Evolutionary conservation across 495 filamentous ascomycete species (phyloP).

Genomic region (Friedmanniomyces simplex): DNA sequence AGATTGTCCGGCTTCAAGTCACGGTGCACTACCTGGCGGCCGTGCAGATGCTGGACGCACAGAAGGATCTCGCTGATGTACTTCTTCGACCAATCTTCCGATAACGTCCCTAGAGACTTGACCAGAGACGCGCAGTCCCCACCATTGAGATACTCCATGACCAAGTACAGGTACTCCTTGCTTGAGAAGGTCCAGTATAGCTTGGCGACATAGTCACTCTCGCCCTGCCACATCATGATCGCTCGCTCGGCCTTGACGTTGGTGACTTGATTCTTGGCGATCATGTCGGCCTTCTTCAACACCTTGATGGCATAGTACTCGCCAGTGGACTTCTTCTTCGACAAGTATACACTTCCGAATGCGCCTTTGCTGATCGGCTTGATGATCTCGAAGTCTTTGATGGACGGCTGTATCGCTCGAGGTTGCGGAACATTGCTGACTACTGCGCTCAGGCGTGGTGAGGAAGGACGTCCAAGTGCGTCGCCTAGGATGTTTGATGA

Average conservation of each 20-base stretch:
- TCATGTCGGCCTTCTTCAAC: slow-evolving; percentile 97
- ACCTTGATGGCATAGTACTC: slow-evolving; percentile 99
- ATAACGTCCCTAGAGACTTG: slow-evolving; percentile 79
- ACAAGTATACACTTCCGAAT: slow-evolving; percentile 93
- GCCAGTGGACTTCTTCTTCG: slow-evolving; percentile 95
- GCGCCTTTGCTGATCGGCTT: slow-evolving; percentile 99
- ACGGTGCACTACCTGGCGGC: slow-evolving; percentile 86
- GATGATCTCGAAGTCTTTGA: slow-evolving; percentile 99
- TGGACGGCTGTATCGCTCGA: slow-evolving; percentile 80
- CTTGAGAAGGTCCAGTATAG: slow-evolving; percentile 99
- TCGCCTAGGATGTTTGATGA: slow-evolving; percentile 80
- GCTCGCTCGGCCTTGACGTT: slow-evolving; percentile 97
- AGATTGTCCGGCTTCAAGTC: slow-evolving; percentile 97
- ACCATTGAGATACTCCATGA: slow-evolving; percentile 98
- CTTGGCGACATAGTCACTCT: slow-evolving; percentile 98
- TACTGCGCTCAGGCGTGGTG: slow-evolving; percentile 60
- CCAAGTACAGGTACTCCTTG: slow-evolving; percentile 96
- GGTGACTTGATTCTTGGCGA: slow-evolving; percentile 97
- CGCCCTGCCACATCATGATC: slow-evolving; percentile 99
- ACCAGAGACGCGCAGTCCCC: slow-evolving; percentile 95
- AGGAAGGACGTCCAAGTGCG: slow-evolving; percentile 52
- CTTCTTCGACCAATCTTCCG: slow-evolving; percentile 95
- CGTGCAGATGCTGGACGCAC: slow-evolving; percentile 90
- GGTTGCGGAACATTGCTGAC: slow-evolving; percentile 55
- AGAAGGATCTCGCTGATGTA: slow-evolving; percentile 93